A percentile compares a stretch with the other conserved stretches of the same genome.
Conservation (phyloP, 139 green algal genomes). For the Gonium pectorale region DNA sequence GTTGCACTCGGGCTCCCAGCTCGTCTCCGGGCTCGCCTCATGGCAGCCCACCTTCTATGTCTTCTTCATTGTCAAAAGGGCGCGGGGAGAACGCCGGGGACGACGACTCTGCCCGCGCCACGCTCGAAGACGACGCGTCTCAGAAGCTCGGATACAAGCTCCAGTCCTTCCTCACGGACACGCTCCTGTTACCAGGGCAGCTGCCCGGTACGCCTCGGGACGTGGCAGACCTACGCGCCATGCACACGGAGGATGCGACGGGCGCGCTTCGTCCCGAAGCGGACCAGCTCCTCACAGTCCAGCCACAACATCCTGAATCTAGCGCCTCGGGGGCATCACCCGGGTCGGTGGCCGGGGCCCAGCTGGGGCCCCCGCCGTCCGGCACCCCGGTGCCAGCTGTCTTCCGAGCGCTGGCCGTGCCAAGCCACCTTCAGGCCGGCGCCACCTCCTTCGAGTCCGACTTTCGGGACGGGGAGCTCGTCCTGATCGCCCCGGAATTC, state of each 20-base stretch:
- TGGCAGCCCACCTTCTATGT: not conserved
- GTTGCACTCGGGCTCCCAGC: not conserved
- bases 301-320: too few relatives aligned
- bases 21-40: not conserved
- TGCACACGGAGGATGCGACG: not conserved
- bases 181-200: conserved; percentile 18
- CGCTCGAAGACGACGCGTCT: not conserved
- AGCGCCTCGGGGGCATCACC: too few relatives aligned
- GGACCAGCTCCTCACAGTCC: too few relatives aligned
- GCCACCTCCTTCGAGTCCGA: not conserved
- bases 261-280: too few relatives aligned
- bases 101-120: not conserved
- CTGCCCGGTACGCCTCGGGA: not conserved
- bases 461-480: conserved; percentile 12
- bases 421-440: not conserved
- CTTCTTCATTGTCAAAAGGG: not conserved
- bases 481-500: too few relatives aligned
- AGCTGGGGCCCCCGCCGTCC: too few relatives aligned
- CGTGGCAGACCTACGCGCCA: not conserved
- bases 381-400: too few relatives aligned
- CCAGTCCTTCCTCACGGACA: not conserved
- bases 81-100: too few relatives aligned
- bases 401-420: not conserved
- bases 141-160: conserved; percentile 1
- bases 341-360: too few relatives aligned